phyloP scores from a whole-genome alignment of 2,329 filamentous ascomycete genomes.

The Fusarium foetens region DNA sequence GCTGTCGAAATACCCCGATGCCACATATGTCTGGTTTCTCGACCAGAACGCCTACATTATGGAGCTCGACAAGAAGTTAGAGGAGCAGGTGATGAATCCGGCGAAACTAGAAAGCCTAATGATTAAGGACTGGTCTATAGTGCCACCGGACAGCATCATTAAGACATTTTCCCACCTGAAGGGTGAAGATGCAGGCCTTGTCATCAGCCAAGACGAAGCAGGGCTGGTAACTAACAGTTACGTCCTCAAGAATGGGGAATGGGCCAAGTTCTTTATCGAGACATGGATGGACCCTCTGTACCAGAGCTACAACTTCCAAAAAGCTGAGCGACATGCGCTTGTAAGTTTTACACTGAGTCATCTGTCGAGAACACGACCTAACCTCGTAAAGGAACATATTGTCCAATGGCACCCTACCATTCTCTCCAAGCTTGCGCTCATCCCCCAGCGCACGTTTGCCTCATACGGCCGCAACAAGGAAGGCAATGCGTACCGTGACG shows the following conservation, averaged over 20 bases:
- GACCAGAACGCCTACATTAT: constrained; percentile 89
- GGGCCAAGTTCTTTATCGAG: constrained; percentile 92
- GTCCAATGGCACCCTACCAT: constrained; percentile 98
- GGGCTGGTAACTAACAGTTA: constrained; percentile 83
- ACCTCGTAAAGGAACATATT: constrained; percentile 75
- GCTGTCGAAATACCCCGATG: constrained; percentile 80
- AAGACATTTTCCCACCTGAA: constrained; percentile 89
- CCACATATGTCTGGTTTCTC: constrained; percentile 86
- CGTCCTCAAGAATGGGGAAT: constrained; percentile 83
- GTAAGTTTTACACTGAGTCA: constrained; percentile 59
- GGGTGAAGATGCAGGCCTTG: constrained; percentile 79
- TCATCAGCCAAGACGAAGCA: constrained; percentile 85
- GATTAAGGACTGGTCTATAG: constrained; percentile 85
- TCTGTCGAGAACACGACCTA: neutral
- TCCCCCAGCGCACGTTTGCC: constrained; percentile 88
- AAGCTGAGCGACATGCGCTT: constrained; percentile 90
- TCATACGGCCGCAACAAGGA: constrained; percentile 71
- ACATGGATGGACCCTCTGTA: constrained; percentile 97
- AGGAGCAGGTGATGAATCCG: constrained; percentile 75
- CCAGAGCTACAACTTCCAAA: constrained; percentile 94
- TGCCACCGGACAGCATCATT: constrained; percentile 96
- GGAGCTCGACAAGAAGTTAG: constrained; percentile 77
- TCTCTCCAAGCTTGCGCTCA: constrained; percentile 84
- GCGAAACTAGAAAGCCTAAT: constrained; percentile 78
- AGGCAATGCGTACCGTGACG: constrained; percentile 78